These are phyloP conservation scores for Eucalyptus erythrocorys DNA, from an alignment of 345 rosid genomes.

Conservation along the genomic window DNA sequence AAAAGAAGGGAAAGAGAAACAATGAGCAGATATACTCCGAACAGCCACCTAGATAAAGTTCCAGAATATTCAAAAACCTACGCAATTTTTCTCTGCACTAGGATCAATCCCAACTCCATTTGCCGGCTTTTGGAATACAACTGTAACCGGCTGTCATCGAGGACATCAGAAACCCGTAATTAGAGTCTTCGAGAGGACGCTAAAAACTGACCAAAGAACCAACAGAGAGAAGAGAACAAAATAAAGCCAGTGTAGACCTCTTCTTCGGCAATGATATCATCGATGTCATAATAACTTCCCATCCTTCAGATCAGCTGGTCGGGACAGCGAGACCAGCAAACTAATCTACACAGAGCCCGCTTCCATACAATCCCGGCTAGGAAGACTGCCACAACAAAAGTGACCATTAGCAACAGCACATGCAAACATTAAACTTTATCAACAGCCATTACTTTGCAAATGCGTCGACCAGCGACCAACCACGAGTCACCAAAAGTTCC, in stretches of 20 bases:
- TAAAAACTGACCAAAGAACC: neutral
- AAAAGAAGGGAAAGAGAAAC: neutral
- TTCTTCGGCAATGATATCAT: conserved; percentile 71
- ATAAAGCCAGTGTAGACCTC: conserved; percentile 24
- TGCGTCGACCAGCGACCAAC: neutral
- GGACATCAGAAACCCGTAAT: neutral
- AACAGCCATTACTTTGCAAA: accelerated
- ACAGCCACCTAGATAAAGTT: neutral
- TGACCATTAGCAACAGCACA: neutral
- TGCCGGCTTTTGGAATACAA: conserved; percentile 39
- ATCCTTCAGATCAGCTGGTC: neutral
- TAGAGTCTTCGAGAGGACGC: neutral
- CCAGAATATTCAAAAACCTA: conserved; percentile 7
- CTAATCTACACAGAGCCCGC: neutral
- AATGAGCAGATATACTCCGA: neutral
- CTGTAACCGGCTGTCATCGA: conserved; percentile 45
- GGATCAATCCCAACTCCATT: conserved; percentile 78
- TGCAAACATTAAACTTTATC: neutral
- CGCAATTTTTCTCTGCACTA: conserved; percentile 50
- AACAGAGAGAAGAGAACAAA: neutral
- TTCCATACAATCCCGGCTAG: neutral
- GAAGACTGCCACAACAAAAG: neutral
- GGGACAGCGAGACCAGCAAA: neutral
- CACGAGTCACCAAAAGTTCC: accelerated
- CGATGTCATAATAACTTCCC: conserved; percentile 58